Base-by-base conservation (phyloP, 2,329 filamentous ascomycete genomes). In the Scedosporium minutisporum region DNA sequence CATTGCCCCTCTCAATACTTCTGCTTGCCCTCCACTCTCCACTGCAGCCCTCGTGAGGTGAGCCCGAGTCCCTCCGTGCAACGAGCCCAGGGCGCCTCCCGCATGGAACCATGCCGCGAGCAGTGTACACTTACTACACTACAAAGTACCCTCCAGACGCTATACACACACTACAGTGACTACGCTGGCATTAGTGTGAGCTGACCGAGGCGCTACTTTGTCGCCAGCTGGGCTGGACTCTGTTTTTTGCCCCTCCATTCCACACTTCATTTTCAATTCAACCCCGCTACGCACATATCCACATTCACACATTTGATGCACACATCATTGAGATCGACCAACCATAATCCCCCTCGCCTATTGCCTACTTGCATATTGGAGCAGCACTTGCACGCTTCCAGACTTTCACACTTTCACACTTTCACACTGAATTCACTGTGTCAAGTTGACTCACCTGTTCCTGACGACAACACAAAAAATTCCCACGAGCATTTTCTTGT, bases 401-500 rank as follows among this genome's bases (percentile, higher is more conserved):
- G n/a, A n/a, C n/a, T n/a, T n/a, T n/a, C n/a, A 27, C 25, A 27
- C 25, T 27, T 27, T 27, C 25, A 38, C 33, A 38, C 33, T 38
- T 38, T 38, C 33, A 38, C 33, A 38, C 33, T 14, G 16, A 61
- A 21, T 46, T 27, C 21, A 61, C 38, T 46, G 46, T 27, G 27
- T 61, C 33, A 18, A 25, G 14, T 58, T 57, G 53, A 27, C 53
- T 57, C 53, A 27, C 29, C 53, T 23, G n/a, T 21, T 25, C n/a
- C 29, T 58, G 27, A 21, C n/a, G 38, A 33, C 18, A 55, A 33
- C 18, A 55, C 51, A 55, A 23, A 55, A 55, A 55, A 55, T 55
- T 25, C 51, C 51, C 6, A 21, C 64, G 65, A 62, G 63, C 62
- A 63, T 62, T 62, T 51, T 44, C 38, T 21, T 42, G 44, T 29